Percentiles rank a stretch among this genome's conserved stretches.
Conservation (phyloP, 495 filamentous ascomycete genomes). For the Penicillium diatomitis region DNA sequence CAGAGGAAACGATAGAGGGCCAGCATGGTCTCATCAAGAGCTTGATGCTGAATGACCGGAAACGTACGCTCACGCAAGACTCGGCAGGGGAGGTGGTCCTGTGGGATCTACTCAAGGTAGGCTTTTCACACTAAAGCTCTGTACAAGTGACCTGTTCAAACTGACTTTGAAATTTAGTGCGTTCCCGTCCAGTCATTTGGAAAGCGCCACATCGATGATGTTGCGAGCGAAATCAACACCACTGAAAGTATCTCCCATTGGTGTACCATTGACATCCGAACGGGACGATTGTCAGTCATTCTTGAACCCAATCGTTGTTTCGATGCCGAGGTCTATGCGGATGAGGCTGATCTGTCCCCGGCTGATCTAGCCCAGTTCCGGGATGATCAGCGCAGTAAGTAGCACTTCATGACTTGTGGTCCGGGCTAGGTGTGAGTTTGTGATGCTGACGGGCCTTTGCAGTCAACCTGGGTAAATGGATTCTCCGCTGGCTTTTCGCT, state of each 20-base stretch:
- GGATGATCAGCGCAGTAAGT: slow-evolving; percentile 90
- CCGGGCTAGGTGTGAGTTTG: not conserved
- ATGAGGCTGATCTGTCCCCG: slow-evolving; percentile 56
- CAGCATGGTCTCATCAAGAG: slow-evolving; percentile 95
- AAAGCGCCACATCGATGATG: slow-evolving; percentile 87
- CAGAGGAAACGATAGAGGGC: slow-evolving; percentile 83
- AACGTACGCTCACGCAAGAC: slow-evolving; percentile 81
- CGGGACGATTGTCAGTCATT: slow-evolving; percentile 80
- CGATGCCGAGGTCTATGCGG: slow-evolving; percentile 94
- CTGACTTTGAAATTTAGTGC: slow-evolving; percentile 46
- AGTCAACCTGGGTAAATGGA: slow-evolving; percentile 98
- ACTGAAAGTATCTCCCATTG: slow-evolving; percentile 83
- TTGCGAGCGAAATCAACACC: slow-evolving; percentile 80
- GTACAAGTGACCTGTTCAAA: not conserved
- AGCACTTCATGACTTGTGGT: not conserved
- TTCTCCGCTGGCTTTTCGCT: slow-evolving; percentile 85
- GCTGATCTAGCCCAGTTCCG: slow-evolving; percentile 67
- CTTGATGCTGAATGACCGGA: slow-evolving; percentile 81
- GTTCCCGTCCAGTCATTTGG: slow-evolving; percentile 78
- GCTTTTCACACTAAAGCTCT: not conserved
- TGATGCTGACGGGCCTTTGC: slow-evolving; percentile 23
- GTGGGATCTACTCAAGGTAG: slow-evolving; percentile 85
- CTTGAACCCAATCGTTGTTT: slow-evolving; percentile 94
- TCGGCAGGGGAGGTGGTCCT: slow-evolving; percentile 93
- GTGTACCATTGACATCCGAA: slow-evolving; percentile 90